These are phyloP conservation scores for Starmera pachycereana DNA, from an alignment of 805 yeast species.

Conservation along the genomic window DNA sequence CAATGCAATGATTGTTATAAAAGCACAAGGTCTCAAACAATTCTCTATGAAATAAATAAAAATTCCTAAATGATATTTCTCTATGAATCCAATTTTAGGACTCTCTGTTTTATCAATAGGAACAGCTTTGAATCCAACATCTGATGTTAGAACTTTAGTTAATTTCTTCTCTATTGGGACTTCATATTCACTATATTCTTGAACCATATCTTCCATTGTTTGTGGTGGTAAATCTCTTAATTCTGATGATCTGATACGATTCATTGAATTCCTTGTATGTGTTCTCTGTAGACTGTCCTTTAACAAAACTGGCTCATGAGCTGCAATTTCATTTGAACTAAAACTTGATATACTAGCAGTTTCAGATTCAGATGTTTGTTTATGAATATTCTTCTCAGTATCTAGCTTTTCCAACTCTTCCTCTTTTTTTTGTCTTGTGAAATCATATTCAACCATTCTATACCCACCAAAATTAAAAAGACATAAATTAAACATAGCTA, in stretches of 20 bases:
- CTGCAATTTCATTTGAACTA: slow-evolving; percentile 4
- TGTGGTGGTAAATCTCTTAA: slow-evolving; percentile 25
- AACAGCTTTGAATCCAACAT: slow-evolving; percentile 7
- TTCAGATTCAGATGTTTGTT: neutral
- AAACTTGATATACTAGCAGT: neutral
- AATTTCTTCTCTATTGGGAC: slow-evolving; percentile 2
- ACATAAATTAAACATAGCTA: slow-evolving; percentile 52
- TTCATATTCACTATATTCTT: slow-evolving; percentile 24
- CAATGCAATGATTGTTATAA: slow-evolving; percentile 57
- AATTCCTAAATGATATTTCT: slow-evolving; percentile 20
- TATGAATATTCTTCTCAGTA: slow-evolving; percentile 5
- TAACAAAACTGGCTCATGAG: neutral
- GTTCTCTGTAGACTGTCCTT: too few relatives aligned
- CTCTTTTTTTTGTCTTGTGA: slow-evolving; percentile 22
- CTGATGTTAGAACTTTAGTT: slow-evolving; percentile 8
- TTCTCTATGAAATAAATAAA: slow-evolving; percentile 31
- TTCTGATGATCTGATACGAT: slow-evolving; percentile 1
- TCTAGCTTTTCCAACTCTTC: slow-evolving; percentile 10
- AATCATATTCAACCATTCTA: slow-evolving; percentile 57
- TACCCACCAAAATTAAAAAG: slow-evolving; percentile 71
- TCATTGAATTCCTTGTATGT: too few relatives aligned
- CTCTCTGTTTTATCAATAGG: slow-evolving; percentile 8
- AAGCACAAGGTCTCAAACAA: slow-evolving; percentile 58
- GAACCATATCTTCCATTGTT: slow-evolving; percentile 31
- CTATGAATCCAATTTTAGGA: slow-evolving; percentile 1